A percentile compares a stretch with the other conserved stretches of the same genome.
phyloP scores from a whole-genome alignment of 805 yeast genomes.

The Barnettozyma siamensis region DNA sequence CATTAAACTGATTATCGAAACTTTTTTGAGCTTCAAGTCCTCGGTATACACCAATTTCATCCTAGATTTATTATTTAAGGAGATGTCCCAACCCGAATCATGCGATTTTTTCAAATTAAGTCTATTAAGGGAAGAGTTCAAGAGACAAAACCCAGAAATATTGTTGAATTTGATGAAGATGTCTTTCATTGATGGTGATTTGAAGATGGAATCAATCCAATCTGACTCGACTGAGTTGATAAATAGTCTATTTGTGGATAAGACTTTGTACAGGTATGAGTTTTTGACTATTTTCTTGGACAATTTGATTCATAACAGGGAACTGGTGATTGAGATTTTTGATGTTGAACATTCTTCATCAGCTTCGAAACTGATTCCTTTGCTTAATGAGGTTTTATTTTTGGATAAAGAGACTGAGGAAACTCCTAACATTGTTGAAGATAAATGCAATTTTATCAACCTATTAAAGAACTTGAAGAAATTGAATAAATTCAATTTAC shows the following conservation, averaged over 20 bases:
- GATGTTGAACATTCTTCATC: constrained; percentile 1
- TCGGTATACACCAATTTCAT: constrained; percentile 15
- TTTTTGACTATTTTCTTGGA: constrained; percentile 14
- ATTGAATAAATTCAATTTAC: constrained; percentile 36
- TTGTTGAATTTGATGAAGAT: constrained; percentile 15
- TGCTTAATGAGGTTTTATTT: constrained; percentile 10
- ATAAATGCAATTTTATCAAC: constrained; percentile 1
- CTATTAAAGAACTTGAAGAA: constrained; percentile 20
- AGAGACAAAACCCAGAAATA: constrained; percentile 13
- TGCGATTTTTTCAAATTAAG: constrained; percentile 19
- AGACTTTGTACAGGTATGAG: constrained; percentile 14
- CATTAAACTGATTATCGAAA: constrained; percentile 29
- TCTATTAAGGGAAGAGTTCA: constrained; percentile 20
- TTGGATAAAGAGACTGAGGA: constrained; percentile 2
- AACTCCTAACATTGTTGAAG: not conserved
- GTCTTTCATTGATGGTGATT: constrained; percentile 12
- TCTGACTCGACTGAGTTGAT: constrained; percentile 24
- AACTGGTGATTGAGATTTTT: constrained; percentile 6
- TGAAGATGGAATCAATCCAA: constrained; percentile 15
- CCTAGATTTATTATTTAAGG: constrained; percentile 21
- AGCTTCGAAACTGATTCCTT: not conserved
- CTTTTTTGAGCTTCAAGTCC: constrained; percentile 23
- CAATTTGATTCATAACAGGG: constrained; percentile 15
- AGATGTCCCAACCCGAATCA: constrained; percentile 10
- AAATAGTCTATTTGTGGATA: constrained; percentile 17